phyloP scores from a whole-genome alignment of 2,329 filamentous ascomycete genomes.

The Proliferodiscus dingleyae region DNA sequence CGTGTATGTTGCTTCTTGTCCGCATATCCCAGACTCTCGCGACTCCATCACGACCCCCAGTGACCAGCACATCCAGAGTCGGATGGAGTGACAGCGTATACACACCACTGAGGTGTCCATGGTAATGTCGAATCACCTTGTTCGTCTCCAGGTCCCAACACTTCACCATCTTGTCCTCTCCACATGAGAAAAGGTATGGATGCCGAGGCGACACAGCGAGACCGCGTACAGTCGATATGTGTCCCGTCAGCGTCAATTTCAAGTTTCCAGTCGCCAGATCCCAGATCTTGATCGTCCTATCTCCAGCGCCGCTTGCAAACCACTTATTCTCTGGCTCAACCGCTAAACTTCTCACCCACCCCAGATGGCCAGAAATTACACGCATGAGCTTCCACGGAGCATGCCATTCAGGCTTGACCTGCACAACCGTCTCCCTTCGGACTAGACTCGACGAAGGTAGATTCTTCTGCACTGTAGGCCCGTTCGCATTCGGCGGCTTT shows the following conservation, averaged over 20 bases:
- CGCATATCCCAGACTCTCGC: constrained; percentile 98
- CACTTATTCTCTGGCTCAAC: constrained; percentile 96
- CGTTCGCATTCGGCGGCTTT: constrained; percentile 49
- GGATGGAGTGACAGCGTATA: constrained; percentile 93
- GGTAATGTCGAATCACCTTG: constrained; percentile 96
- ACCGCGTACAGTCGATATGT: constrained; percentile 89
- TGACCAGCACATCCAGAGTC: constrained; percentile 89
- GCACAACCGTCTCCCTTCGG: constrained; percentile 53
- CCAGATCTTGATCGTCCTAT: constrained; percentile 98
- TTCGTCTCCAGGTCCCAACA: constrained; percentile 99
- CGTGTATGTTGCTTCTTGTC: constrained; percentile 91
- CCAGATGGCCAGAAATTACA: constrained; percentile 92
- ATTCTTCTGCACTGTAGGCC: constrained; percentile 45
- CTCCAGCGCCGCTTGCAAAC: constrained; percentile 94
- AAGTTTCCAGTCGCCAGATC: constrained; percentile 85
- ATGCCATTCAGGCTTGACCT: constrained; percentile 88
- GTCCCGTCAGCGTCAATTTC: constrained; percentile 81
- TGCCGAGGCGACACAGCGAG: constrained; percentile 89
- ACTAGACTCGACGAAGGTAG: constrained; percentile 53
- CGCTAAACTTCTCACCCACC: constrained; percentile 85
- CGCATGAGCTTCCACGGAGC: constrained; percentile 97
- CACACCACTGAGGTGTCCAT: constrained; percentile 92
- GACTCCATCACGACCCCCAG: constrained; percentile 89
- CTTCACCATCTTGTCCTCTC: constrained; percentile 99
- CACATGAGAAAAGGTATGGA: constrained; percentile 95